Evolutionary conservation across 768 basidiomycete species (phyloP).

Genomic region (Epithele typhae): DNA sequence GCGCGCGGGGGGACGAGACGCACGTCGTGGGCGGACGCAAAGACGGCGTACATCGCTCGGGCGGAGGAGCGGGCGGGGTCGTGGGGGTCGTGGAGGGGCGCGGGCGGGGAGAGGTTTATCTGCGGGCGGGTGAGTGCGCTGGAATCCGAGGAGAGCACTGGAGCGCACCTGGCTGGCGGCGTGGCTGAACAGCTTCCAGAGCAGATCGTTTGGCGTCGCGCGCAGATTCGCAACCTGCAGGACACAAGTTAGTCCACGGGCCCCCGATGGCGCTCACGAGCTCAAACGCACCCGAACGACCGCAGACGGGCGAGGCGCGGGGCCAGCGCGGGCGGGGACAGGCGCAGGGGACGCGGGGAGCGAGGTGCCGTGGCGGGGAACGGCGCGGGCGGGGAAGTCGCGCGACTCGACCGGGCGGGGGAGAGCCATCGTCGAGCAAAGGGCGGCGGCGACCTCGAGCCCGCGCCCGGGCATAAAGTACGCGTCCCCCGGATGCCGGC

Average conservation of each 20-base stretch:
- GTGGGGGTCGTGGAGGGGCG: slow-evolving; percentile 3
- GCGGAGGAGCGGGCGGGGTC: neutral
- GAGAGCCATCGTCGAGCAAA: too few relatives aligned
- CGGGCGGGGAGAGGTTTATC: slow-evolving; percentile 3
- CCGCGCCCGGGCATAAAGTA: too few relatives aligned
- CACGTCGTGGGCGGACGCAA: slow-evolving; percentile 10
- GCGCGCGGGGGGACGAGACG: neutral
- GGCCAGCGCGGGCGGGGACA: too few relatives aligned
- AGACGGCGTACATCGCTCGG: slow-evolving; percentile 7
- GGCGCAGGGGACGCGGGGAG: neutral
- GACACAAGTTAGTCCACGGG: too few relatives aligned
- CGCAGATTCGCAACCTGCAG: slow-evolving; percentile 12
- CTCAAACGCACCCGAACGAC: slow-evolving; percentile 10
- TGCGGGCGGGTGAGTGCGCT: neutral
- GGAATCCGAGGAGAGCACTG: neutral
- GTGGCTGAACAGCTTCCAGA: slow-evolving; percentile 13
- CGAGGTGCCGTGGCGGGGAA: neutral
- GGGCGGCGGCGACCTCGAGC: too few relatives aligned
- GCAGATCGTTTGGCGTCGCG: slow-evolving; percentile 9
- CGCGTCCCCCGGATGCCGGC: too few relatives aligned
- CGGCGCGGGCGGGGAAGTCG: too few relatives aligned
- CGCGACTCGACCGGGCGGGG: too few relatives aligned
- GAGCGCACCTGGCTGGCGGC: slow-evolving; percentile 8
- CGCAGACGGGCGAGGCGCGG: neutral
- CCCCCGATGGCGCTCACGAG: neutral